Base-by-base conservation (phyloP, 116 monocot genomes). In the Zostera marina region DNA sequence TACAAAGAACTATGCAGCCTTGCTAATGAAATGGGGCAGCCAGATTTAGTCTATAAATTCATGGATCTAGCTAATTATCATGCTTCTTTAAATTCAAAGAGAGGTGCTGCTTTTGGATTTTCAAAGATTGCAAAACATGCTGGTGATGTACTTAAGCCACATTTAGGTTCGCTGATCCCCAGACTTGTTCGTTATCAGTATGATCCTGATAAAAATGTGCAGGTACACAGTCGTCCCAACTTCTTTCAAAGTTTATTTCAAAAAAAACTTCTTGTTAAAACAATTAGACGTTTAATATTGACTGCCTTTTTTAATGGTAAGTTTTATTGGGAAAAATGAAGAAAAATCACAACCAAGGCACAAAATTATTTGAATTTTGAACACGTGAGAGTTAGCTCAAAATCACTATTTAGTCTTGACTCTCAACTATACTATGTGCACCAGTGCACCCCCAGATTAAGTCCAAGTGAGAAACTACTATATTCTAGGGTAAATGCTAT, bases 41-140 rank as follows among this genome's bases (percentile, higher is more conserved):
- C 98, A 56, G 98, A 99, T 58, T 72, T 99, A 49, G 85, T 99
- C 16, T 99, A 99, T 68, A 90, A 84, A 55, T 90, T 99, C 48
- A 99, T 99, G 98, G 91, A 99, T 78, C 70, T 99, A 22, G 98
- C 98, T 65, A 99, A 99, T 71, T 87, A 99, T 75, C 98, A 90
- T 44, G 72, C 91, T 64, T 69, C 98, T 72, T 64, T 99, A 52
- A 99, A 87, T 79, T 99, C 98, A 43, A 90, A 90, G 64, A 77
- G 98, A 51, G 98, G 98, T 44, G 98, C 98, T 66, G 98, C 98
- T 22, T 99, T 87, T 79, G 91, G 98, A 22, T 90, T 99, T 77
- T 90, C 98, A 10, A 99, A 87, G 68, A 99, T 99, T 48, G 90
- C 98, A 54, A 99, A 99, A 68, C 98, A 73, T 58, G 98, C 98